Evolutionary conservation across 202 grass and related monocot species (phyloP), one percentile per base, ranked within the genome.

Genomic region (Elaeis oleifera): DNA sequence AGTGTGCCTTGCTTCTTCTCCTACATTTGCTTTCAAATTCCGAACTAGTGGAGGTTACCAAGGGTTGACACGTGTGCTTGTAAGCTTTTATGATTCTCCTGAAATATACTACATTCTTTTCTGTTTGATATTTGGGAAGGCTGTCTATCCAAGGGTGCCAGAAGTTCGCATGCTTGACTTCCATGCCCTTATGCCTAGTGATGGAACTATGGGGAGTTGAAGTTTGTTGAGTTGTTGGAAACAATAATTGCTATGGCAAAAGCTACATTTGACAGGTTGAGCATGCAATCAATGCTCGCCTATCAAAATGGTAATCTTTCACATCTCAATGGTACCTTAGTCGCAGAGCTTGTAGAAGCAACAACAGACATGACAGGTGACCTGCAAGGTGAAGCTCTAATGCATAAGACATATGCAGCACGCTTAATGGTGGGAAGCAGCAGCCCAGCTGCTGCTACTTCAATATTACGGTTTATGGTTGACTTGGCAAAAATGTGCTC

Each of bases 81-180:
- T 85, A 64, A 84, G 85, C 75, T 99, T 94, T 70, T 83, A 89
- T 26, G 95, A 99, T 79, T 99, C 95, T 51, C 95, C 95, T 76
- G 95, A 99, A 75, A 89, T 99, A 89, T 99, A 99, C 68, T 99
- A 99, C 78, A 99, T 99, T 58, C 57, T 99, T 22, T 99, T 99
- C 64, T 99, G 95, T 79, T 84, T 99, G 65, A 71, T 99, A 74
- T 99, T 99, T 71, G 95, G 88, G 27, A 99, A 99, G 59, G 71
- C 80, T 51, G 85, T 99, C 82, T 94, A 94, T 74, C 95, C 95
- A 59, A 79, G 95, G 71, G 88, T 99, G 25, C 95, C 95, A 16
- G 95, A 99, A 76, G 95, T 99, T 29, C 88, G 95, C 51, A 99
- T 99, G 88, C 88, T 99, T 82, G 95, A 99, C 73, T 99, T 99